These are phyloP conservation scores for Pseudocercospora cruenta DNA, from an alignment of 2,329 filamentous ascomycete species.

Conservation along the genomic window DNA sequence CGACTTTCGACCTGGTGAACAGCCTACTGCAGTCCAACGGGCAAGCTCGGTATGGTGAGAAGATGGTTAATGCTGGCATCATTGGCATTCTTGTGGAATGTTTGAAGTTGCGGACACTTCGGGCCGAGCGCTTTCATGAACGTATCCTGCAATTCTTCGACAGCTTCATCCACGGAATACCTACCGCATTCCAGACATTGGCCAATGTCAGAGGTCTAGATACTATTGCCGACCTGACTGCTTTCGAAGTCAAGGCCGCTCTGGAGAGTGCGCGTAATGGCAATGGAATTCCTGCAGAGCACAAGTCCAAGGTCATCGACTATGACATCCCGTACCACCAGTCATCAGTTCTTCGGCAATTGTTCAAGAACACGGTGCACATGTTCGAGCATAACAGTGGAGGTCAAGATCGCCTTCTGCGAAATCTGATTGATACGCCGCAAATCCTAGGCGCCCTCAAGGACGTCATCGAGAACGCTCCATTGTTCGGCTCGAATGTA, in stretches of 20 bases:
- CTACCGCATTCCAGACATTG: conserved; percentile 81
- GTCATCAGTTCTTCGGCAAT: conserved; percentile 88
- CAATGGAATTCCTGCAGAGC: conserved; percentile 71
- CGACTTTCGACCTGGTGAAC: conserved; percentile 83
- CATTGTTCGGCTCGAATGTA: conserved; percentile 83
- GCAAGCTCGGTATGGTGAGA: conserved; percentile 67
- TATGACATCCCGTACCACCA: conserved; percentile 92
- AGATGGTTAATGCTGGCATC: conserved; percentile 85
- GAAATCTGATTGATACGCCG: conserved; percentile 93
- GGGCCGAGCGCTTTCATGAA: conserved; percentile 81
- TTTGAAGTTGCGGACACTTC: conserved; percentile 76
- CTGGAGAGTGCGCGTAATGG: conserved; percentile 67
- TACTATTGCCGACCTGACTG: conserved; percentile 83
- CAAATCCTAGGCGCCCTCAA: conserved; percentile 78
- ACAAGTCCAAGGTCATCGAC: conserved; percentile 81
- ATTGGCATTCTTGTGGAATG: conserved; percentile 90
- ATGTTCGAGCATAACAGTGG: conserved; percentile 83
- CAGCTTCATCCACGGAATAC: conserved; percentile 76
- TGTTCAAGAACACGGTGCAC: conserved; percentile 95
- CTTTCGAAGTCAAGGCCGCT: conserved; percentile 74
- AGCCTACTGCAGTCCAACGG: conserved; percentile 66
- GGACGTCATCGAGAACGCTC: conserved; percentile 77
- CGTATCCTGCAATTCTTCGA: conserved; percentile 87
- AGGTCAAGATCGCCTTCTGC: conserved; percentile 84
- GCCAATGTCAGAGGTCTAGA: conserved; percentile 84